A percentile compares a stretch with the other conserved stretches of the same genome.
Conservation (phyloP, 305 asterid genomes). For the Fraxinus latifolia region DNA sequence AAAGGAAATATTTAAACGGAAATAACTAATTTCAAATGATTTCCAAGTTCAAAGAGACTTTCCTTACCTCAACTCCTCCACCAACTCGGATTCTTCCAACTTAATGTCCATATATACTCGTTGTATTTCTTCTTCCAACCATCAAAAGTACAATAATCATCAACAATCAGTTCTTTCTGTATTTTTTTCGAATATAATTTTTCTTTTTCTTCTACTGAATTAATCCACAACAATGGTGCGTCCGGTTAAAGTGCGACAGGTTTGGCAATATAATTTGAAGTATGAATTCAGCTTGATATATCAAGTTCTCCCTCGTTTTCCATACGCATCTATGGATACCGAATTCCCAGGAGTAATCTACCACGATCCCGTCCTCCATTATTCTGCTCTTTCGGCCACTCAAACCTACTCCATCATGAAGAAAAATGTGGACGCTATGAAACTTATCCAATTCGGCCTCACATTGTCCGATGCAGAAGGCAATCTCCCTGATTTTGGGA, state of each 20-base stretch:
- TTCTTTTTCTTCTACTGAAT: not conserved
- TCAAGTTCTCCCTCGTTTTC: not conserved
- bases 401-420: slow-evolving; percentile 14
- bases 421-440: not conserved
- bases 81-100: not conserved
- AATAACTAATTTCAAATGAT: not conserved
- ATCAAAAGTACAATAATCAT: not conserved
- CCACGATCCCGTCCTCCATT: not conserved
- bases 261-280: not conserved
- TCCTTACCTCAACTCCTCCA: not conserved
- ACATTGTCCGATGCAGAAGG: not conserved
- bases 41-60: not conserved
- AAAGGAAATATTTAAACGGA: not conserved
- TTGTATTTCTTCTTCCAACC: not conserved
- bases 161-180: not conserved
- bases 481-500: slow-evolving; percentile 10
- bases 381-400: not conserved
- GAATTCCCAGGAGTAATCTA: slow-evolving; percentile 1
- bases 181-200: not conserved
- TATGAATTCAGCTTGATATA: not conserved
- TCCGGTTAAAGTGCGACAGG: not conserved
- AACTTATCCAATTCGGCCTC: not conserved
- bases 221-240: not conserved
- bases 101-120: not conserved
- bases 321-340: not conserved